Conservation (phyloP, 2,329 filamentous ascomycete genomes). For the Cytospora leucostoma region DNA sequence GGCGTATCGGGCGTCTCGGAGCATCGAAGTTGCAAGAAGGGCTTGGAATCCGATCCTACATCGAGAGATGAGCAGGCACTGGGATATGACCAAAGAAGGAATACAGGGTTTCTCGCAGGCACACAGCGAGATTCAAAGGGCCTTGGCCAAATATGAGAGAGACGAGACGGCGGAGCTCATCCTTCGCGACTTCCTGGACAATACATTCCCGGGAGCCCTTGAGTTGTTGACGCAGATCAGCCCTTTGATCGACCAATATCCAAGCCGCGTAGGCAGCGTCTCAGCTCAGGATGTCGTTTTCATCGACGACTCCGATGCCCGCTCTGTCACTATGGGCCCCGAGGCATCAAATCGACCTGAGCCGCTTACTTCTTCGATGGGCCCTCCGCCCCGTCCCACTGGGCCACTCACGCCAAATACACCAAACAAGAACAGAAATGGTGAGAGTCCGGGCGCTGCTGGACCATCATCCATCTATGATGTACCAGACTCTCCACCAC, state of each 20-base stretch:
- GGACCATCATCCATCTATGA: neutral
- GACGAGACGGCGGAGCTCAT: conserved; percentile 10
- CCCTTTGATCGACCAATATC: neutral
- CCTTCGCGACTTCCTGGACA: neutral
- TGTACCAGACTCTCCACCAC: neutral
- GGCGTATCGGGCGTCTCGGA: neutral
- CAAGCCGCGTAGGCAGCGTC: neutral
- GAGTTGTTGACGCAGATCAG: neutral
- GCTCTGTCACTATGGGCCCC: conserved; percentile 12
- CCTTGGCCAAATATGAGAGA: neutral
- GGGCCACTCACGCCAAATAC: neutral
- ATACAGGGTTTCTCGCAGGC: neutral
- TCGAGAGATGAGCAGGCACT: neutral
- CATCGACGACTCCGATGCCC: neutral
- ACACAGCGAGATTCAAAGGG: neutral
- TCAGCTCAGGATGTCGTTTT: neutral
- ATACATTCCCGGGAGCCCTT: neutral
- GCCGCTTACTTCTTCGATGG: neutral
- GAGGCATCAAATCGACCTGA: neutral
- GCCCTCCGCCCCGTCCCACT: conserved; percentile 6
- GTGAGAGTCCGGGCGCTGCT: neutral
- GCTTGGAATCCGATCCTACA: neutral
- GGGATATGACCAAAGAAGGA: conserved; percentile 9
- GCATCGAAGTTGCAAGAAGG: neutral
- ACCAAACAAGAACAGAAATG: neutral